Conservation (phyloP, 2,329 filamentous ascomycete genomes). For the Fusarium tuaranense region DNA sequence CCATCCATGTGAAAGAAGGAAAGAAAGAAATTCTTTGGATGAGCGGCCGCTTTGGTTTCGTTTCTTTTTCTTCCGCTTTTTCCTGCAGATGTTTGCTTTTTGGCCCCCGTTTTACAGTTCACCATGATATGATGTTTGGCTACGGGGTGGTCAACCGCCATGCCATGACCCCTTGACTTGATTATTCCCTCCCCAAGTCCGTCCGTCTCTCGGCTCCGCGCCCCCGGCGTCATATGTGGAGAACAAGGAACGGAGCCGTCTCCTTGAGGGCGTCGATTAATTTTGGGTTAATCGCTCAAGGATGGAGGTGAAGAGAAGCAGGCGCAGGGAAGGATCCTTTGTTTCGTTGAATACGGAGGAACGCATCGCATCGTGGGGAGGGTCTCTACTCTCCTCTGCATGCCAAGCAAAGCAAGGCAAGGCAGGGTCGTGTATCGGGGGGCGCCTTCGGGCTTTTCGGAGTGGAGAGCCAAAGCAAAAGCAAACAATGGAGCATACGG, state of each 20-base stretch:
- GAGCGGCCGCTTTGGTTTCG: constrained; percentile 1
- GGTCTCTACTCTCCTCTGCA: constrained; percentile 8
- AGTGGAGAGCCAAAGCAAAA: constrained; percentile 7
- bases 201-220: constrained; percentile 20
- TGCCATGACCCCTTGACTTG: not conserved
- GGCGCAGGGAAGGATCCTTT: constrained; percentile 2
- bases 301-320: not conserved
- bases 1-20: not conserved
- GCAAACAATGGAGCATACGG: constrained; percentile 5
- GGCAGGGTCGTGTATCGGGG: not conserved
- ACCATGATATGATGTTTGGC: constrained; percentile 10
- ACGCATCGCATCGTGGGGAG: constrained; percentile 9
- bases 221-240: constrained; percentile 24
- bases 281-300: constrained; percentile 24
- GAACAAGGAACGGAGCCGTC: constrained; percentile 8
- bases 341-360: not conserved
- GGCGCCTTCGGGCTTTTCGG: constrained; percentile 7
- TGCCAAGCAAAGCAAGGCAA: not conserved
- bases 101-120: not conserved
- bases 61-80: constrained; percentile 6
- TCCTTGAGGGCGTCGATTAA: not conserved
- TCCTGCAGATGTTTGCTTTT: constrained; percentile 3
- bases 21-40: constrained; percentile 9
- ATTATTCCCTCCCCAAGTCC: not conserved
- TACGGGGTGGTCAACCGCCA: not conserved